These are phyloP conservation scores for Gymnopilus dilepis DNA, from an alignment of 768 basidiomycete genomes.

Conservation along the genomic window DNA sequence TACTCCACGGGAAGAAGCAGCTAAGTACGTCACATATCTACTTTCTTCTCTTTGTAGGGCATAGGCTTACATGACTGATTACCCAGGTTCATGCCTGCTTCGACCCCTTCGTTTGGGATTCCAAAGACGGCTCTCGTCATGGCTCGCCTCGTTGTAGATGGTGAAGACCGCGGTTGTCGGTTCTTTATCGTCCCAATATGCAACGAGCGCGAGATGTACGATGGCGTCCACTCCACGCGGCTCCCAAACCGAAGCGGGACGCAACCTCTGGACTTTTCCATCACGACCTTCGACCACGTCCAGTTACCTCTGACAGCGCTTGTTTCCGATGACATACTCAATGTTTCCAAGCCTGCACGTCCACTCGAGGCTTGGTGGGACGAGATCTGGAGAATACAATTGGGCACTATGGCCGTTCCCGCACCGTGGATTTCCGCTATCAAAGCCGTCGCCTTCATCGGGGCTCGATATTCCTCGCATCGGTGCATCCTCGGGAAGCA, in stretches of 20 bases:
- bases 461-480: conserved; percentile 62
- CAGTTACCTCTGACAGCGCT: conserved; percentile 54
- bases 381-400: conserved; percentile 57
- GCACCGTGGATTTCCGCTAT: conserved; percentile 57
- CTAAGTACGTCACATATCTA: conserved; percentile 49
- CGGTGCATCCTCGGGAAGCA: conserved; percentile 53
- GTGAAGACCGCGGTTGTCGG: conserved; percentile 53
- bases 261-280: conserved; percentile 58
- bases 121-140: conserved; percentile 62
- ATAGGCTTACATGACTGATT: conserved; percentile 27
- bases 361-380: conserved; percentile 59
- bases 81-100: conserved; percentile 62
- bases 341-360: conserved; percentile 43
- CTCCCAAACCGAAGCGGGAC: conserved; percentile 59
- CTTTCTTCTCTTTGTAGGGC: neutral
- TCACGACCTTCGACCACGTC: conserved; percentile 61
- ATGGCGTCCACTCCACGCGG: conserved; percentile 54
- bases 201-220: conserved; percentile 56
- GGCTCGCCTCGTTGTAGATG: conserved; percentile 57
- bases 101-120: conserved; percentile 57
- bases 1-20: conserved; percentile 61
- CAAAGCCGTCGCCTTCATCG: conserved; percentile 58
- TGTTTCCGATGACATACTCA: conserved; percentile 48
- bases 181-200: conserved; percentile 63
- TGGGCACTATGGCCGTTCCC: conserved; percentile 58